Evolutionary conservation across 1,139 yeast species (phyloP), one percentile per base, ranked within the genome.

Genomic region (Suhomyces terraborum): DNA sequence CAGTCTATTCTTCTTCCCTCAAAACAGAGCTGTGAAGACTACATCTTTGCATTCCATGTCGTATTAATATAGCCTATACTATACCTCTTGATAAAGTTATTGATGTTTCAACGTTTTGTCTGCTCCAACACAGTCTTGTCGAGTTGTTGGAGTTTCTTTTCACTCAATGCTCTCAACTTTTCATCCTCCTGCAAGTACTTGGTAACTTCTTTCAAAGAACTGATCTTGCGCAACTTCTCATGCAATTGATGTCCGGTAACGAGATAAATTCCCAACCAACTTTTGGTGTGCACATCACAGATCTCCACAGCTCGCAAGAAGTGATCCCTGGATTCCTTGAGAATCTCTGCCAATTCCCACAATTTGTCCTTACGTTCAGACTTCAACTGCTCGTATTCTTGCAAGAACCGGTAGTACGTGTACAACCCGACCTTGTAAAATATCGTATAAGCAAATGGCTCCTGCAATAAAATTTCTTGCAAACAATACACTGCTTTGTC

Each of bases 241-340:
- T 53, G 52, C 38, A 66, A 54, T 8, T 49, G 50, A 25, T 54
- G 47, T 12, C 52, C 52, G n/a, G 55, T 28, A 21, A 79, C 62
- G 3, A 74, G 59, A 37, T 70, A 72, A 4, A 88, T 67, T 0
- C 95, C 95, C 41, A 81, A 66, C 96, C 96, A 89, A 17, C 88
- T 85, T 48, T 87, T 75, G 13, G 77, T 63, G 58, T 79, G 84
- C 32, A 71, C 69, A 31, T 84, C 86, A 51, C 88, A 83, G 35
- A 91, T 67, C 63, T 91, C 97, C 10, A 87, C 80, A 9, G 89
- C 66, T 47, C 94, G 74, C 41, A 84, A 66, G 52, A 79, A 85
- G 54, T 80, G 75, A 53, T 82, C 73, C 32, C 84, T 59, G 2
- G 75, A 64, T 32, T 64, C 64, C 40, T 54, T 64, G 46, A 75